Evolutionary conservation across 805 yeast species (phyloP), one percentile per base, ranked within the genome.

Genomic region (Ogataea ramenticola): DNA sequence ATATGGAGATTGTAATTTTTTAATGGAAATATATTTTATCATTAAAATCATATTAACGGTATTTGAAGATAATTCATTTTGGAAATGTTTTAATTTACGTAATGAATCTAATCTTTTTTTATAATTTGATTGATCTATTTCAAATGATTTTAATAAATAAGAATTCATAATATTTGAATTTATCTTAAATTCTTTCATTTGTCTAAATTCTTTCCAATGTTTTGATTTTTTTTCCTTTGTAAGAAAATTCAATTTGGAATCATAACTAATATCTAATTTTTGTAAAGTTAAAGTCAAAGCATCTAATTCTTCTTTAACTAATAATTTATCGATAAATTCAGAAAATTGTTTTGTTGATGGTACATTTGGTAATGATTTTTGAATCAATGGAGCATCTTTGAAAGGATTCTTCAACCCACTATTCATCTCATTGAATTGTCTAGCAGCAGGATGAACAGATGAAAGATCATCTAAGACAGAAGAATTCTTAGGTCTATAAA

Each of bases 321-420:
- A 5, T 21, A 61, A 39, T 9, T 52, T 44, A n/a, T 53, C 50
- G 36, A 61, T 53, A 38, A 61, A 61, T 21, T 47, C 43, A 12
- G 45, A 38, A 40, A 61, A 54, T 43, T 54, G 56, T 5, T 41
- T 41, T 16, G 42, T 45, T 4, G 64, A 58, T 40, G 65, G 65
- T 5, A 50, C 36, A 14, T 59, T 59, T 29, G 53, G 57, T 21
- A 44, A 52, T 15, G 38, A 33, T 33, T 49, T 45, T 15, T 64
- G 63, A 12, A 47, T 34, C 11, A 61, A 42, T 15, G 65, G 64
- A 14, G 19, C 10, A 34, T 34, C 37, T 32, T 56, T 49, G 17
- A 62, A 62, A 4, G 52, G 49, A 21, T 51, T 49, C 37, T 57
- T 60, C 8, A 52, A 7, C 5, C 19, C 27, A 22, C 16, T 10